These are phyloP conservation scores for Oropetium thomaeum DNA, from an alignment of 176 grass and related monocot genomes.

Conservation along the genomic window DNA sequence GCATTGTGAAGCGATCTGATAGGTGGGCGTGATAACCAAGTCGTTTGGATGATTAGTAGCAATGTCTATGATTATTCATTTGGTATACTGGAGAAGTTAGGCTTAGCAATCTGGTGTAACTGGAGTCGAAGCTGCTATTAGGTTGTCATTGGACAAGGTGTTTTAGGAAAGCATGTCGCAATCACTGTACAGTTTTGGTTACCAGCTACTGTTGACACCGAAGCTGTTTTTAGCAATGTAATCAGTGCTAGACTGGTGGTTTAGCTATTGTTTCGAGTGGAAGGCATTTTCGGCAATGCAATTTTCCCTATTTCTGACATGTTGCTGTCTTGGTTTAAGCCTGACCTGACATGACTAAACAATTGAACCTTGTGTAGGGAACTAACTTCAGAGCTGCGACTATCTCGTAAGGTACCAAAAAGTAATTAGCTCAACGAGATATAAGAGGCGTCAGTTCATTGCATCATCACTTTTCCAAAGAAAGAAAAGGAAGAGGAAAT, in stretches of 20 bases:
- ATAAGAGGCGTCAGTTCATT: background rate
- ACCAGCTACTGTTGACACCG: background rate
- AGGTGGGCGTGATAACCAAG: too few relatives aligned
- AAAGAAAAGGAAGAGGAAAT: background rate
- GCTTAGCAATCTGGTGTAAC: background rate
- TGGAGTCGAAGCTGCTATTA: background rate
- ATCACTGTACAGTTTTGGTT: background rate
- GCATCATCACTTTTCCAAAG: background rate
- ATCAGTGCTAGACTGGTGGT: background rate
- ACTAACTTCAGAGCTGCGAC: constrained; percentile 16
- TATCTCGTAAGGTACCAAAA: constrained; percentile 6
- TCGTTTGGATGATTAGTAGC: too few relatives aligned
- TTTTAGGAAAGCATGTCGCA: constrained; percentile 9
- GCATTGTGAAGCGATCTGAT: too few relatives aligned
- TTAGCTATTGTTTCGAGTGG: background rate
- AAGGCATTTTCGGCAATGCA: constrained; percentile 10
- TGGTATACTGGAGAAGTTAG: background rate
- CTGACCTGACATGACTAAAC: constrained; percentile 21
- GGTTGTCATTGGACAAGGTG: background rate
- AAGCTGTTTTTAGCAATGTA: background rate
- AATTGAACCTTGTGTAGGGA: constrained; percentile 15
- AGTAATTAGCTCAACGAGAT: constrained; percentile 20
- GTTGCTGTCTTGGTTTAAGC: background rate
- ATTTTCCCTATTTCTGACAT: constrained; percentile 10
- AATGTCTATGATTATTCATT: background rate